These are phyloP conservation scores for Barbarea vulgaris DNA, from an alignment of 345 rosid species.

Conservation along the genomic window DNA sequence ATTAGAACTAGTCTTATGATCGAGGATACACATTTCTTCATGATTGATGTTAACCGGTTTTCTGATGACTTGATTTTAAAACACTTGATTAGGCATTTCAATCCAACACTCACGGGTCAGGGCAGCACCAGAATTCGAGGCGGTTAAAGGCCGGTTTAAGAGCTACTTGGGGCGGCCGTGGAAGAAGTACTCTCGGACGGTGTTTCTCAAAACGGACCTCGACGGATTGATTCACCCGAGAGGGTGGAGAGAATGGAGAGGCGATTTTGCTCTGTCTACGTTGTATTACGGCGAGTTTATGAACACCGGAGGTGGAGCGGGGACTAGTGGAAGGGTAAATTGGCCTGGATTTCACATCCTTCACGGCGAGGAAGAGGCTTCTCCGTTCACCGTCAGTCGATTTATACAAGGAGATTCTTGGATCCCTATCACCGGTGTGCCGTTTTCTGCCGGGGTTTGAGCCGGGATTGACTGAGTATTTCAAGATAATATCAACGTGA, in stretches of 20 bases:
- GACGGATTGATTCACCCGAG: constrained; percentile 59
- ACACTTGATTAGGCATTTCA: constrained; percentile 46
- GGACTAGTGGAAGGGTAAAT: constrained; percentile 44
- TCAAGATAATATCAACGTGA: neutral
- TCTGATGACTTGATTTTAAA: neutral
- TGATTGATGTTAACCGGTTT: constrained; percentile 8
- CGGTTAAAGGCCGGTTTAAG: constrained; percentile 42
- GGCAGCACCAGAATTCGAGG: constrained; percentile 46
- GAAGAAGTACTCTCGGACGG: constrained; percentile 61
- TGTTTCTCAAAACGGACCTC: constrained; percentile 50
- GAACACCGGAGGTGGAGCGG: constrained; percentile 59
- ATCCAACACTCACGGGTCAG: constrained; percentile 55
- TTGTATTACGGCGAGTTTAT: constrained; percentile 64
- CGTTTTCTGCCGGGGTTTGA: constrained; percentile 48
- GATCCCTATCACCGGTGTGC: constrained; percentile 69
- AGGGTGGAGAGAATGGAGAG: constrained; percentile 71
- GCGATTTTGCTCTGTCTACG: constrained; percentile 56
- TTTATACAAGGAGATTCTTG: constrained; percentile 66
- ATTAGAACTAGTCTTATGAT: neutral
- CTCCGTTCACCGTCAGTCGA: constrained; percentile 48
- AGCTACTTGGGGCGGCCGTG: constrained; percentile 67
- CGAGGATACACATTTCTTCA: neutral
- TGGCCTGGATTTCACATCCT: constrained; percentile 81
- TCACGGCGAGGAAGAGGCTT: constrained; percentile 41
- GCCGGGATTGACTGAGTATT: neutral